Evolutionary conservation across 768 basidiomycete species (phyloP), one percentile per base, ranked within the genome.

Genomic region (Lyophyllum decastes): DNA sequence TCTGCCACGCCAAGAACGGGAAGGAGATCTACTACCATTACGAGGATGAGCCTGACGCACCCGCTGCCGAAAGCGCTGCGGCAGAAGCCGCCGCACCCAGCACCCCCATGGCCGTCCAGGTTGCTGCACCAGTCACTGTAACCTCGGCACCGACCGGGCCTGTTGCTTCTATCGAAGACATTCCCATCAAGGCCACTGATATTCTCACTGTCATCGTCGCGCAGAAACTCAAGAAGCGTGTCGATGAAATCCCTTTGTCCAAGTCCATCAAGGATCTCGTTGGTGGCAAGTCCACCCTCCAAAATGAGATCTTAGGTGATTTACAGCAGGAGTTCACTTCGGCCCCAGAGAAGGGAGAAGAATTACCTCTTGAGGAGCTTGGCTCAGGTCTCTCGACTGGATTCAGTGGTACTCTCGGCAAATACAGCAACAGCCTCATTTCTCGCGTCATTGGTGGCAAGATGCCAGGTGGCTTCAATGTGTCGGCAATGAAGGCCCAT

Each of bases 201-300:
- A 89, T 96, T 34, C 84, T 98, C 25, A 82, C 82, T 53, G 83
- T 86, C 62, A 88, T 98, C 71, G 90, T 99, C 57, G 94, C 97
- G 0, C 97, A 99, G 78, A 99, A 99, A 76, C 77, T 99, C 68
- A 99, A 99, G 88, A 99, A 99, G 82, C 84, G 80, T 54, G 81
- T 95, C 26, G 84, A 88, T 49, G 97, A 98, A 66, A 79, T 98
- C 55, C 92, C 95, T 4, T 78, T 95, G 7, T 82, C 86, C 59
- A 99, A 99, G 74, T 90, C 94, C 0, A 95, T 99, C 80, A 98
- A 99, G 74, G 97, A 99, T 66, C 89, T 99, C 54, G 95, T 97
- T 46, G 94, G 94, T 26, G 97, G 97, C 62, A 99, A 99, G 76
- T 98, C 96, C 17, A 99, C 97, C 0, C 80, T 99, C 58, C 97